Evolutionary conservation across 2,329 filamentous ascomycete genomes (phyloP), one percentile per base, ranked within the genome.

Genomic region (Sporothrix phasma): DNA sequence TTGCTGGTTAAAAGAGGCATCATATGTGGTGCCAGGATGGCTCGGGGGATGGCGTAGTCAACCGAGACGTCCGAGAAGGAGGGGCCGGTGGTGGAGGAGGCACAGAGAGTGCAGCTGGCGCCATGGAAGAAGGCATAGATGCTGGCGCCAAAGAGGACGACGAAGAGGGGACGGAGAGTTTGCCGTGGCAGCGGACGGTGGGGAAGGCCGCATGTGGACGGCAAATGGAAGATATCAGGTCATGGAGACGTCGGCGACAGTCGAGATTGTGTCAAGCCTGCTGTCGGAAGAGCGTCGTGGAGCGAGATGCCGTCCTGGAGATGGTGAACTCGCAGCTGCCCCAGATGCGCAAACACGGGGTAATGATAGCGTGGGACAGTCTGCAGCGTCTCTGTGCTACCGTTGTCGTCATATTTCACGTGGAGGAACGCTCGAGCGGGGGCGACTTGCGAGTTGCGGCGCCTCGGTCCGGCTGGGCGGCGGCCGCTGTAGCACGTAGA

Each of bases 361-460:
- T 2, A 10, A 5, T 3, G 11, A 15, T 37, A 37, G 34, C n/a
- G n/a, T n/a, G n/a, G n/a, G n/a, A n/a, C n/a, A n/a, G n/a, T 37
- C 13, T 37, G 13, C 34, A 37, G 41, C 41, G 41, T 43, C 41
- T n/a, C n/a, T n/a, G 41, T 45, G 59, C 29, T 26, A 29, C 59
- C 29, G 13, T 46, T 62, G 62, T 63, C 65, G 65, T 66, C 65
- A 66, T 64, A n/a, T 61, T 66, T 62, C 65, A 66, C 65, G 62
- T 66, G 65, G 37, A 49, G 45, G 13, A 45, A 29, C 45, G 45
- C 59, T 37, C 49, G 37, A 49, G 43, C 29, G 59, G 43, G 43
- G 39, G 29, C 19, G 17, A 61, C 29, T 49, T 61, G 59, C 59
- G 59, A 61, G 59, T 61, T 61, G 31, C 39, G 29, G 26, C 46